These are phyloP conservation scores for Ophiobolus disseminans DNA, from an alignment of 2,329 filamentous ascomycete species.

Conservation along the genomic window DNA sequence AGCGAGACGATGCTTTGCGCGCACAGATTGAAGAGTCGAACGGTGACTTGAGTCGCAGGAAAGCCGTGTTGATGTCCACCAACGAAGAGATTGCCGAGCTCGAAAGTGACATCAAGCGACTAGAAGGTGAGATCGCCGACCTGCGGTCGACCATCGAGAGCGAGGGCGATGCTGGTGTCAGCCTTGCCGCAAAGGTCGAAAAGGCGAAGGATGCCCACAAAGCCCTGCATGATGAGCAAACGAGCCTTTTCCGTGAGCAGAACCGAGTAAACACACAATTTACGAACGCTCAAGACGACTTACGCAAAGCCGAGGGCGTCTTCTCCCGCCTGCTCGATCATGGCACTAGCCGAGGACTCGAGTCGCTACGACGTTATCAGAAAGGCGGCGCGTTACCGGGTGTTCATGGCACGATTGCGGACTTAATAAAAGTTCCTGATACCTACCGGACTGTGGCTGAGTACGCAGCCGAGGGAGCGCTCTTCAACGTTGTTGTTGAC, in stretches of 20 bases:
- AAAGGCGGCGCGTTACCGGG: constrained; percentile 80
- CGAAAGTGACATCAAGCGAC: constrained; percentile 71
- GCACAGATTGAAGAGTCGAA: constrained; percentile 83
- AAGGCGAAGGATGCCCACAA: constrained; percentile 80
- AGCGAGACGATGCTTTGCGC: constrained; percentile 83
- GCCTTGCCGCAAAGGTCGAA: constrained; percentile 75
- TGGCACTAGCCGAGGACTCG: constrained; percentile 83
- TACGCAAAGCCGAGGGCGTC: constrained; percentile 76
- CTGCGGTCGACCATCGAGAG: constrained; percentile 78
- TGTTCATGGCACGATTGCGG: constrained; percentile 90
- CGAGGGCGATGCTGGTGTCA: constrained; percentile 75
- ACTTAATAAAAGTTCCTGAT: constrained; percentile 86
- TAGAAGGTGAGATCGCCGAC: constrained; percentile 75
- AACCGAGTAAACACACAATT: constrained; percentile 83
- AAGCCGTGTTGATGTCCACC: constrained; percentile 82
- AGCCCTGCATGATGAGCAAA: constrained; percentile 82
- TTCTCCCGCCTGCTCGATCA: constrained; percentile 88
- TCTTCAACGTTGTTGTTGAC: constrained; percentile 97
- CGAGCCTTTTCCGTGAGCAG: constrained; percentile 86
- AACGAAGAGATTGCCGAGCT: constrained; percentile 80
- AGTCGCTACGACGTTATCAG: constrained; percentile 84
- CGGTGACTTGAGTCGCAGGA: constrained; percentile 76
- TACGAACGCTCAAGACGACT: constrained; percentile 75
- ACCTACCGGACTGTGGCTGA: constrained; percentile 88
- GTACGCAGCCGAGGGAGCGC: constrained; percentile 86